Evolutionary conservation across 164 flowering plant genomes (phyloP).

Genomic region (Magnolia changhungtana): DNA sequence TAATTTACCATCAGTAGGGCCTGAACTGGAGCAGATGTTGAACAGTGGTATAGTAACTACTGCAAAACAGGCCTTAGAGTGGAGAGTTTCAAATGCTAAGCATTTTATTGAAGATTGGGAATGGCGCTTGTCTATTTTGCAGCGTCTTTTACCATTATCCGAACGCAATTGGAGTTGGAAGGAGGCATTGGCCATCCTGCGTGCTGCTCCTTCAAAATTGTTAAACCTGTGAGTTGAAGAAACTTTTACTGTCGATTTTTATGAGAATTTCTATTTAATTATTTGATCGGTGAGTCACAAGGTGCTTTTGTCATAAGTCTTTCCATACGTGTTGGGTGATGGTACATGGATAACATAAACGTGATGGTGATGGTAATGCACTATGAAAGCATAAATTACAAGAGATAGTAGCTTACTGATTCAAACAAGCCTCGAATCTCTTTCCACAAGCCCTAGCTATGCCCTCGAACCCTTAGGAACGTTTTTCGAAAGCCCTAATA

Average conservation of each 20-base stretch:
- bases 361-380: no score
- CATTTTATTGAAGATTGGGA: constrained; percentile 92
- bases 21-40: constrained; percentile 37
- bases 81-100: constrained; percentile 67
- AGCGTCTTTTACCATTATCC: constrained; percentile 84
- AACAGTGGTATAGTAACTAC: constrained; percentile 31
- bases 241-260: not conserved
- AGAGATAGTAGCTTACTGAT: no score
- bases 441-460: no score
- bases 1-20: constrained; percentile 47
- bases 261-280: not conserved
- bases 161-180: constrained; percentile 95
- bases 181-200: constrained; percentile 84
- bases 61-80: constrained; percentile 72
- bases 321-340: not conserved
- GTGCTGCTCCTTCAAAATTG: constrained; percentile 96
- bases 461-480: no score
- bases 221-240: constrained; percentile 78
- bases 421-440: no score
- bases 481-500: no score
- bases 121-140: constrained; percentile 93
- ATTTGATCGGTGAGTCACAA: not conserved
- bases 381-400: no score
- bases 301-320: not conserved
- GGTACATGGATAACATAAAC: no score